A percentile compares a stretch with the other conserved stretches of the same genome.
phyloP scores from a whole-genome alignment of 1,284 basidiomycete genomes.

The Ustilago trichophora region DNA sequence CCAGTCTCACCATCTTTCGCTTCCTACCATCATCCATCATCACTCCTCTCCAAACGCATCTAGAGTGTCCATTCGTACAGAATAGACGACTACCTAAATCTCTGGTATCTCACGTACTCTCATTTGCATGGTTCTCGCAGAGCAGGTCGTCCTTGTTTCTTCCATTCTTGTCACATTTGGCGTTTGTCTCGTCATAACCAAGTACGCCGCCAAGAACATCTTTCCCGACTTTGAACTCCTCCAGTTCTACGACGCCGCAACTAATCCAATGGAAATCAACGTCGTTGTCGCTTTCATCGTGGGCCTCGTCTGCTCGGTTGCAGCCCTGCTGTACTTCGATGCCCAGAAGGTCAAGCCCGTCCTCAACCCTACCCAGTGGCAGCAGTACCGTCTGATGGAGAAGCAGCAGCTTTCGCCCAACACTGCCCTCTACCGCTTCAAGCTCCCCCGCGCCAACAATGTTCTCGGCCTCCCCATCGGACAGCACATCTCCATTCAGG shows the following conservation, averaged over 20 bases:
- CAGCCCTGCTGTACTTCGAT: slow-evolving; percentile 54
- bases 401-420: slow-evolving; percentile 91
- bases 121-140: slow-evolving; percentile 41
- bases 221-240: slow-evolving; percentile 43
- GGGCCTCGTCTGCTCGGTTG: slow-evolving; percentile 50
- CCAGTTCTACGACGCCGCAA: slow-evolving; percentile 50
- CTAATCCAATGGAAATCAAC: slow-evolving; percentile 59
- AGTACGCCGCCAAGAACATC: slow-evolving; percentile 30
- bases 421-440: slow-evolving; percentile 93
- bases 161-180: slow-evolving; percentile 52
- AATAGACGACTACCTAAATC: too few species aligned
- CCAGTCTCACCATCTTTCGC: too few species aligned
- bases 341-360: slow-evolving; percentile 70
- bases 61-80: neutral
- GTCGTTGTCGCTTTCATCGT: slow-evolving; percentile 57
- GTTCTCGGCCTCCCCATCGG: slow-evolving; percentile 92
- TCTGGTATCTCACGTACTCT: too few species aligned
- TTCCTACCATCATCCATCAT: too few species aligned
- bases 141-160: slow-evolving; percentile 44
- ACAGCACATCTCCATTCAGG: slow-evolving; percentile 91
- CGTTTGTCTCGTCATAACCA: slow-evolving; percentile 29
- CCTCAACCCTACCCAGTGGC: slow-evolving; percentile 80
- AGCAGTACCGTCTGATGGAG: slow-evolving; percentile 80
- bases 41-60: neutral
- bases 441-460: slow-evolving; percentile 77